Base-by-base conservation (phyloP, 192 early-diverging fungal species). In the Umbelopsis sp. region DNA sequence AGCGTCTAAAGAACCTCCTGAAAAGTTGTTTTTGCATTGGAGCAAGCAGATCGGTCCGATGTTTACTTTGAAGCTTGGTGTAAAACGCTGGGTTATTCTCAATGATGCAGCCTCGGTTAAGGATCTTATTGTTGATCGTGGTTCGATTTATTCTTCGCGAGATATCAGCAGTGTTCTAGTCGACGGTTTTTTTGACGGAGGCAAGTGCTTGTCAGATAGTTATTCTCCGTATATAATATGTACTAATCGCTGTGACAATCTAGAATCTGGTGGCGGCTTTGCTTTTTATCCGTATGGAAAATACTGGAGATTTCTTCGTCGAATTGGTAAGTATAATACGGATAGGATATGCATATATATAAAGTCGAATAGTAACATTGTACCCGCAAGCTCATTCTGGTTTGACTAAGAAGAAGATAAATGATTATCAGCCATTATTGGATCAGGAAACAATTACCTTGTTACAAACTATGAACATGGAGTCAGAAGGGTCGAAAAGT, bases 61-160 rank as follows among this genome's bases (percentile, higher is more conserved):
- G 1, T 81, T 79, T 51, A 73, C 77, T 10, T 45, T 78, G 37
- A 44, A 76, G 18, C 44, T 75, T 25, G 80, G 80, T 5, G 30
- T 35, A 2, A 70, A 73, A 16, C 27, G 25, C 9, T 81, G 77
- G 77, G 37, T 81, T 6, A 45, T 81, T 4, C 35, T 81, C 9
- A 81, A 81, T 47, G 74, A 74, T n/a, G 20, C 50, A 0, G 33
- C 75, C 1, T 45, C 50, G 0, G 53, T 79, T 22, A 58, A 75
- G 46, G 77, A 81, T 53, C 37, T 81, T 15, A 68, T 81, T 15
- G 74, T 81, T 1, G 58, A 67, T 1, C 49, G 73, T 46, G 71
- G 80, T 9, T 52, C 48, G 2, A 70, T 76, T 13, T 81, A 79
- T 66, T 81, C 80, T 47, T 79, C 77, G 1, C 69, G 80, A 55